Conservation (phyloP, 2,329 filamentous ascomycete species). For the Stenocarpella maydis region DNA sequence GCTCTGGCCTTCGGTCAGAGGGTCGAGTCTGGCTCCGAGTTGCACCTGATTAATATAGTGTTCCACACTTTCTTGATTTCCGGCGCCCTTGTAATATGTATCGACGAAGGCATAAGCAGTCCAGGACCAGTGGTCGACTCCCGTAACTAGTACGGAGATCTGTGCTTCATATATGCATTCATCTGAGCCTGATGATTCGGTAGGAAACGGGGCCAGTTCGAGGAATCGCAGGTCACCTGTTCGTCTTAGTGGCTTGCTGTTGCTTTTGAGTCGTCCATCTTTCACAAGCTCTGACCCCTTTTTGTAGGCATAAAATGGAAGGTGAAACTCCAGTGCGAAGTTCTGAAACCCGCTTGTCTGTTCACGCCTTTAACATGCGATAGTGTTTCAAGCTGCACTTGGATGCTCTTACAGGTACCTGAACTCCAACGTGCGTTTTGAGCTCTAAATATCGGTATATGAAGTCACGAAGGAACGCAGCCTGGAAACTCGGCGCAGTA, state of each 20-base stretch:
- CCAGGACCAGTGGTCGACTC: background rate
- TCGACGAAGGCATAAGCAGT: background rate
- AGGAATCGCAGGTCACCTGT: background rate
- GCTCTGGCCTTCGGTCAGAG: background rate
- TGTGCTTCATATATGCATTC: slow-evolving; percentile 11
- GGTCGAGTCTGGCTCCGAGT: background rate
- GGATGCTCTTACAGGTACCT: background rate
- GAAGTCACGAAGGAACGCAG: background rate
- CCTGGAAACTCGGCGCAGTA: background rate
- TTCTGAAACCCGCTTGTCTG: background rate
- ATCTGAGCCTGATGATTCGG: background rate
- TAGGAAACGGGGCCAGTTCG: background rate
- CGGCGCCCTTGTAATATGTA: background rate
- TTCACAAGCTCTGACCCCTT: background rate
- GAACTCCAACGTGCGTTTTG: background rate
- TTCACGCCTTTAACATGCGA: background rate
- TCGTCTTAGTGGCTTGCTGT: background rate
- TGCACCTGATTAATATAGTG: background rate
- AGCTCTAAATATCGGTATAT: slow-evolving; percentile 4
- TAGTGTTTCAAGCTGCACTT: no score
- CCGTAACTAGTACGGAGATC: background rate
- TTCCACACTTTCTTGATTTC: background rate
- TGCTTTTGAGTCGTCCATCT: background rate
- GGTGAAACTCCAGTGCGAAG: background rate
- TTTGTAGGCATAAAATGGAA: background rate